Evolutionary conservation across 768 basidiomycete species (phyloP).

Genomic region (Lepiota brunneoincarnata): DNA sequence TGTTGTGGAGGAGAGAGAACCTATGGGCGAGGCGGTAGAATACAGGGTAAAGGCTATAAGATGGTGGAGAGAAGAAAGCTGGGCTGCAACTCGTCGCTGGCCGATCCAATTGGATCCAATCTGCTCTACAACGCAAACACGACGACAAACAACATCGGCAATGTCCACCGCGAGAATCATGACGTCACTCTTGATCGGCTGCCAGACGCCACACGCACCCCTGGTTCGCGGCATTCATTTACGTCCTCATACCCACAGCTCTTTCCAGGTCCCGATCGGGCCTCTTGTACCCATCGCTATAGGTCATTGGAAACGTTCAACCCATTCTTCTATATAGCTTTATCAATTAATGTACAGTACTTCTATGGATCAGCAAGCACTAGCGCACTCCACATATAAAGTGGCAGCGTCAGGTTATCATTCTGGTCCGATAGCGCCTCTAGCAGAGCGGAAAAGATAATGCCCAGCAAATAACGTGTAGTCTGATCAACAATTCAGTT

Average conservation of each 20-base stretch:
- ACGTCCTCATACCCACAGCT: background rate
- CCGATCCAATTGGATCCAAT: constrained; percentile 13
- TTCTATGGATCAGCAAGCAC: constrained; percentile 46
- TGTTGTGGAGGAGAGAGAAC: background rate
- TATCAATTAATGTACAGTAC: constrained; percentile 3
- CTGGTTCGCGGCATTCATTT: background rate
- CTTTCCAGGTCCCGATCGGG: background rate
- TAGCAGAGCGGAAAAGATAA: constrained; percentile 65
- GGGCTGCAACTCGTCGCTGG: constrained; percentile 11
- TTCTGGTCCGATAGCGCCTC: constrained; percentile 96
- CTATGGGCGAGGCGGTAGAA: background rate
- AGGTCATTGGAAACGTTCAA: background rate
- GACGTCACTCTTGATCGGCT: constrained; percentile 22
- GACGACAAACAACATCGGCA: constrained; percentile 7
- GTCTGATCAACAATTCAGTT: constrained; percentile 40
- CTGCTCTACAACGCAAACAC: constrained; percentile 9
- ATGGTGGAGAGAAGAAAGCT: constrained; percentile 1
- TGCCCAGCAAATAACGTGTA: constrained; percentile 60
- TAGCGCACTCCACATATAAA: constrained; percentile 92
- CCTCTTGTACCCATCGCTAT: background rate
- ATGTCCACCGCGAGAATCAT: constrained; percentile 25
- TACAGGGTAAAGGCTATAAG: background rate
- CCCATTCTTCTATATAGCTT: background rate
- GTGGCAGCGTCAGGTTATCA: constrained; percentile 94
- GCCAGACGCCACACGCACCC: background rate